Base-by-base conservation (phyloP, 331 rosid genomes). In the Saraca asoca region DNA sequence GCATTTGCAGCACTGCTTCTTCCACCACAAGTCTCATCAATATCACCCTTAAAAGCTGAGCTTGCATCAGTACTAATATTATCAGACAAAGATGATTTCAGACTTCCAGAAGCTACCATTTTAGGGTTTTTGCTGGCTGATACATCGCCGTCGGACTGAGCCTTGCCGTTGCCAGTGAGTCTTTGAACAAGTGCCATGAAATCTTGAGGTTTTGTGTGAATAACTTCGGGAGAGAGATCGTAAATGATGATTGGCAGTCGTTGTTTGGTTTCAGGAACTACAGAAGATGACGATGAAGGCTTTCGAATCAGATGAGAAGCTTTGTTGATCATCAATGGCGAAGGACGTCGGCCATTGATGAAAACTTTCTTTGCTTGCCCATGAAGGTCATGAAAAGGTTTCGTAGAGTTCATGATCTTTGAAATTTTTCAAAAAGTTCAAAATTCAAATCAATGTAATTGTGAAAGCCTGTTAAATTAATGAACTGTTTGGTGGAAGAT, bases 101-200 rank as follows among this genome's bases (percentile, higher is more conserved):
- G 31, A 5, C 16, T 49, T 18, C 16, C 7, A n/a, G 54, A 49
- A 18, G n/a, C 48, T 13, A 1, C 31, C 1, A 43, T 1, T 7
- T 20, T 33, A 16, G 41, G 11, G 6, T 3, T 24, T 24, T 24
- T 24, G 31, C 31, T 24, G 31, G 31, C 31, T 24, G 13, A 33
- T 16, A 9, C 62, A 7, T 16, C 43, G 42, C 51, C 17, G 42
- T 51, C 17, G 37, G 82, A 49, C 12, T 45, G 18, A 0, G 76
- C 70, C 46, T 19, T 46, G 34, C 89, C 89, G 13, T 24, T 24
- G 31, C 31, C 31, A 24, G 89, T 84, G 15, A 84, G 89, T 51
- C 75, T 82, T 38, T 84, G 87, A 5, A 84, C 89, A 24, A 84
- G 58, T 5, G 87, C 81, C 89, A 84, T 81, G 79, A 84, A 84